These are phyloP conservation scores for Candida ponderosae DNA, from an alignment of 805 yeast genomes.

Conservation along the genomic window DNA sequence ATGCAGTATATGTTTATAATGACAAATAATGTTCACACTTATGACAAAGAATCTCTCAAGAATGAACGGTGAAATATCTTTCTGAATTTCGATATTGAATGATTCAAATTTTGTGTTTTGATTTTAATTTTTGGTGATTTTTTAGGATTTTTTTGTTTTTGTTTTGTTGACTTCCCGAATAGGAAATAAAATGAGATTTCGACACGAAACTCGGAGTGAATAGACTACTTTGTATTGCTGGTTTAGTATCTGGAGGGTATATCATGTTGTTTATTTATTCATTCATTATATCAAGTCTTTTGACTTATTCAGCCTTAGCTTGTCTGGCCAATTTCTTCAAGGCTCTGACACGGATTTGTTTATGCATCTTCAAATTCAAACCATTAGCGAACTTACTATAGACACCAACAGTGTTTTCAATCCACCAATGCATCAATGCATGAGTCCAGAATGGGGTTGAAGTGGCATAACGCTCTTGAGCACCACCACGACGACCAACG, in stretches of 20 bases:
- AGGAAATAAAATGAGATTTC: slow-evolving; percentile 1
- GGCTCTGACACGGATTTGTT: slow-evolving; percentile 74
- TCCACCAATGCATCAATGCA: slow-evolving; percentile 81
- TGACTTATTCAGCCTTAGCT: slow-evolving; percentile 10
- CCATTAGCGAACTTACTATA: slow-evolving; percentile 62
- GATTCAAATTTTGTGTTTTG: not conserved
- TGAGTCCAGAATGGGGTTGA: slow-evolving; percentile 91
- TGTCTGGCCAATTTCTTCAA: slow-evolving; percentile 57
- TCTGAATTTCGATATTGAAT: too few relatives aligned
- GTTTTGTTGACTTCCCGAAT: slow-evolving; percentile 4
- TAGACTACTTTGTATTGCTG: too few relatives aligned
- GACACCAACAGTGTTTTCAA: slow-evolving; percentile 77
- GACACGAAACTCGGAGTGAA: too few relatives aligned
- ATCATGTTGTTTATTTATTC: too few relatives aligned
- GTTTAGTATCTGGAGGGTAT: slow-evolving; percentile 22
- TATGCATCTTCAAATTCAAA: slow-evolving; percentile 71
- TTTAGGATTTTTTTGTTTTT: too few relatives aligned
- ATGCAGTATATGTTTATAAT: too few relatives aligned
- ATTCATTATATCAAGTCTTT: not conserved
- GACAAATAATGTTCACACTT: too few relatives aligned
- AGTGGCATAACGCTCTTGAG: slow-evolving; percentile 84
- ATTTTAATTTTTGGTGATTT: too few relatives aligned
- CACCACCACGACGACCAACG: slow-evolving; percentile 83
- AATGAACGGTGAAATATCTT: too few relatives aligned
- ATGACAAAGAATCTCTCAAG: too few relatives aligned